Conservation (phyloP, 768 basidiomycete species). For the Chalciporus chontae region DNA sequence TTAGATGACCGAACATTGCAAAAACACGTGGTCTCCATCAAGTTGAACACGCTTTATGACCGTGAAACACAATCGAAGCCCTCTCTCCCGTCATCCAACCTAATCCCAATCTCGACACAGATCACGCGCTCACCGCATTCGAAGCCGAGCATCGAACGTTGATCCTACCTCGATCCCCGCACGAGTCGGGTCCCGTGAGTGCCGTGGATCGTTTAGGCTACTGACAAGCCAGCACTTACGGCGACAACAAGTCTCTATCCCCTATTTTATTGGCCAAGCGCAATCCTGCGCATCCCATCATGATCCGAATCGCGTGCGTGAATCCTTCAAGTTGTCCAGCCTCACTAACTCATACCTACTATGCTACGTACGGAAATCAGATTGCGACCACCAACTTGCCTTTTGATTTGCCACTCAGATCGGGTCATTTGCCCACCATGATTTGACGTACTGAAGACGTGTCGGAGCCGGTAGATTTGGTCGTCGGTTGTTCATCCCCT, state of each 20-base stretch:
- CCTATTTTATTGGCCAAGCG: neutral
- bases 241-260: neutral
- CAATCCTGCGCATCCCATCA: neutral
- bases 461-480: slow-evolving; percentile 20
- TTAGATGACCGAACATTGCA: neutral
- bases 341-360: slow-evolving; percentile 5
- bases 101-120: slow-evolving; percentile 23
- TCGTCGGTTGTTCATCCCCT: slow-evolving; percentile 10
- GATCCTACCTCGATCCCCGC: slow-evolving; percentile 22
- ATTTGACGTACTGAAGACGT: slow-evolving; percentile 28
- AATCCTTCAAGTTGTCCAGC: slow-evolving; percentile 6
- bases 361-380: slow-evolving; percentile 19
- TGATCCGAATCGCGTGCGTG: slow-evolving; percentile 18
- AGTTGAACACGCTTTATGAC: slow-evolving; percentile 8
- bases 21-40: neutral
- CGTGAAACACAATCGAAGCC: slow-evolving; percentile 11
- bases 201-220: neutral
- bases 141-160: slow-evolving; percentile 3
- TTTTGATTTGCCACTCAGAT: slow-evolving; percentile 19
- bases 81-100: slow-evolving; percentile 13
- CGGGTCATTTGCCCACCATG: slow-evolving; percentile 6
- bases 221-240: neutral
- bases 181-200: slow-evolving; percentile 5
- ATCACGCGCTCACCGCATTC: slow-evolving; percentile 24
- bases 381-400: slow-evolving; percentile 19